Conservation (phyloP, 371 early-diverging fungal species). For the Dinochytrium kinnereticum region DNA sequence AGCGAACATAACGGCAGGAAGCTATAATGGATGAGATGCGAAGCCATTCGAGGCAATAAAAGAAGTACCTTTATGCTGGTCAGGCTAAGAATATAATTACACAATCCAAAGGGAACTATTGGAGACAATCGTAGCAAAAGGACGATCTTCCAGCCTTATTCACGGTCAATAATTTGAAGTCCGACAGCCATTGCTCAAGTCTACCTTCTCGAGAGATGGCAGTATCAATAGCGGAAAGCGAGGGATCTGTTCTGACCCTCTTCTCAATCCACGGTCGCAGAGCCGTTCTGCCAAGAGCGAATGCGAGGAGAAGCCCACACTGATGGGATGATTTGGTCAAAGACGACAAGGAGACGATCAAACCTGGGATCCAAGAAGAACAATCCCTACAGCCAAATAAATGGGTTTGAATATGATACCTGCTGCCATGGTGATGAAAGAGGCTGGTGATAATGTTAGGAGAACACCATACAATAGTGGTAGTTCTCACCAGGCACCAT, state of each 20-base stretch:
- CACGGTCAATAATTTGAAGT: too few species aligned
- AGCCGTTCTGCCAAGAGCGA: slow-evolving; percentile 37
- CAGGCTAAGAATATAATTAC: slow-evolving; percentile 41
- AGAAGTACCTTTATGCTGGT: slow-evolving; percentile 36
- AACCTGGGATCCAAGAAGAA: slow-evolving; percentile 42
- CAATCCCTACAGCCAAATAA: slow-evolving; percentile 25
- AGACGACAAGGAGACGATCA: background rate
- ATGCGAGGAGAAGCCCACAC: slow-evolving; percentile 34
- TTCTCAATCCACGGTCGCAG: slow-evolving; percentile 44
- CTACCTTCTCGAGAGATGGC: slow-evolving; percentile 40
- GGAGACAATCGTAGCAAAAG: slow-evolving; percentile 42
- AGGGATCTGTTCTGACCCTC: slow-evolving; percentile 24
- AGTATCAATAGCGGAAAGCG: slow-evolving; percentile 35
- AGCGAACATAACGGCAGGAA: slow-evolving; percentile 1
- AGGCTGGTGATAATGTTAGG: slow-evolving; percentile 8
- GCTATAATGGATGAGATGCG: background rate
- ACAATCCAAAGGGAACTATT: slow-evolving; percentile 44
- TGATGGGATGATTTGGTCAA: background rate
- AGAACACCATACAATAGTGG: background rate
- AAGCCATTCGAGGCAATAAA: background rate
- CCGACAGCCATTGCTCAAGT: too few species aligned
- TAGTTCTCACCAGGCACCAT: slow-evolving; percentile 30
- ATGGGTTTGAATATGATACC: slow-evolving; percentile 44
- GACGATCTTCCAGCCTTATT: slow-evolving; percentile 36
- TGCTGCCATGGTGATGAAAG: slow-evolving; percentile 35